Evolutionary conservation across 2,329 filamentous ascomycete species (phyloP).

Genomic region (Stemphylium lycopersici): DNA sequence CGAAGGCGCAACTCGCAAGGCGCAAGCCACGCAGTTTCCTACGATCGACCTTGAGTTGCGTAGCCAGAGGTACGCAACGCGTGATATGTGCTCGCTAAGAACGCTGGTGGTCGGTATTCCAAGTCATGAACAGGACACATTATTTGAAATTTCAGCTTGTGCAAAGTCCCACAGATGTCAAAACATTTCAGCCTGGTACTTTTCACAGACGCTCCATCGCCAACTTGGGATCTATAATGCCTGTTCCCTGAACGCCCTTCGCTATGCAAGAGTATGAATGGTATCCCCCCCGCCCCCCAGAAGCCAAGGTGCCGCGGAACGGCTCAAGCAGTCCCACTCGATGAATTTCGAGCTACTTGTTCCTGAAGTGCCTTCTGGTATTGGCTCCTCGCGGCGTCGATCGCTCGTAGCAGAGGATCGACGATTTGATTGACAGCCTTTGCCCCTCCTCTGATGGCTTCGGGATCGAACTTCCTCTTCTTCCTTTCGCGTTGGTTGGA

Average conservation of each 20-base stretch:
- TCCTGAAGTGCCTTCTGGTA: constrained; percentile 73
- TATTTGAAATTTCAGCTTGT: no score
- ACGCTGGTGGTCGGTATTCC: not conserved
- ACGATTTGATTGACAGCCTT: constrained; percentile 78
- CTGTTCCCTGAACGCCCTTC: constrained; percentile 30
- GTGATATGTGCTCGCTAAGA: not conserved
- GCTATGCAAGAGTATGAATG: constrained; percentile 37
- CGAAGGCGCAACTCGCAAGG: not conserved
- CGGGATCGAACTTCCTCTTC: constrained; percentile 72
- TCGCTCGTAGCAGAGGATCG: constrained; percentile 72
- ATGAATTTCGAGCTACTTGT: constrained; percentile 51
- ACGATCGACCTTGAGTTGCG: no score
- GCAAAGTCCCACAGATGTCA: no score
- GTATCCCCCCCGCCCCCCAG: not conserved
- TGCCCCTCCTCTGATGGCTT: constrained; percentile 74
- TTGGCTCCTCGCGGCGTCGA: constrained; percentile 72
- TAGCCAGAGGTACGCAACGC: no score
- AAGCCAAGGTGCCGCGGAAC: not conserved
- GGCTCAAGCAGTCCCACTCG: not conserved
- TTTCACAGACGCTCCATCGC: not conserved
- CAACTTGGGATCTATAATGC: not conserved
- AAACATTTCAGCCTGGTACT: no score
- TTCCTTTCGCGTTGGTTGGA: constrained; percentile 75
- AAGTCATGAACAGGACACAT: no score
- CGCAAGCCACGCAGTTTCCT: no score